Percentiles rank a stretch among this genome's conserved stretches.
Conservation (phyloP, 2,329 filamentous ascomycete genomes). For the Mycosphaerella sp. region DNA sequence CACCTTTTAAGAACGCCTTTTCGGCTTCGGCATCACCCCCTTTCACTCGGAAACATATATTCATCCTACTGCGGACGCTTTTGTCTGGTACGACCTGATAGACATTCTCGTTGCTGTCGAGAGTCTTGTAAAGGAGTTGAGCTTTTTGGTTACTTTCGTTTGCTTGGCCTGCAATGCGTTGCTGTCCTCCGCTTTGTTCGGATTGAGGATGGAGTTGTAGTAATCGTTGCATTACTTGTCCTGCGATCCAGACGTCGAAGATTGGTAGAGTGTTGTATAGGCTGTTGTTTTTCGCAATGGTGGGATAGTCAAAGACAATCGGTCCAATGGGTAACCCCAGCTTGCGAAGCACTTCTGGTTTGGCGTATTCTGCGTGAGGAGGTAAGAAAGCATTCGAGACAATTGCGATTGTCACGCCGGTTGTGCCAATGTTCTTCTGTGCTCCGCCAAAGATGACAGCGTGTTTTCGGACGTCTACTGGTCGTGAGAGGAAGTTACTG, state of each 20-base stretch:
- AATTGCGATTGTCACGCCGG: constrained; percentile 81
- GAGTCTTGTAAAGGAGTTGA: constrained; percentile 63
- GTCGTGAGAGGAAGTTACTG: constrained; percentile 83
- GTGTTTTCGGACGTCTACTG: constrained; percentile 71
- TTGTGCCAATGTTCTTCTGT: constrained; percentile 86
- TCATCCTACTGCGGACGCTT: constrained; percentile 77
- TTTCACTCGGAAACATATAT: constrained; percentile 63
- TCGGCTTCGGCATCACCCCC: constrained; percentile 54
- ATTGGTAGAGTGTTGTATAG: constrained; percentile 95
- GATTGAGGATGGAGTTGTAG: constrained; percentile 49
- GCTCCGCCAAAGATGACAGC: constrained; percentile 82
- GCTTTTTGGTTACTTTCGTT: constrained; percentile 69
- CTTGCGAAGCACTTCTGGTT: constrained; percentile 62
- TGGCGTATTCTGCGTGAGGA: constrained; percentile 58
- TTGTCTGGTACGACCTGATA: constrained; percentile 76
- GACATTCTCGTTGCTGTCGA: constrained; percentile 67
- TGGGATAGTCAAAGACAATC: constrained; percentile 74
- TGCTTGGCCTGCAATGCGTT: constrained; percentile 71
- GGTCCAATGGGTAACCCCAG: constrained; percentile 73
- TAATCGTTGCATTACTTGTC: constrained; percentile 76
- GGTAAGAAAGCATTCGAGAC: constrained; percentile 75
- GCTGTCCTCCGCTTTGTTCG: constrained; percentile 38
- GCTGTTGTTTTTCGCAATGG: constrained; percentile 84
- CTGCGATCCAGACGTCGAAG: constrained; percentile 86
- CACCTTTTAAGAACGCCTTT: constrained; percentile 71